phyloP scores from a whole-genome alignment of 202 grass and related monocot genomes.

The Zoysia matrella region DNA sequence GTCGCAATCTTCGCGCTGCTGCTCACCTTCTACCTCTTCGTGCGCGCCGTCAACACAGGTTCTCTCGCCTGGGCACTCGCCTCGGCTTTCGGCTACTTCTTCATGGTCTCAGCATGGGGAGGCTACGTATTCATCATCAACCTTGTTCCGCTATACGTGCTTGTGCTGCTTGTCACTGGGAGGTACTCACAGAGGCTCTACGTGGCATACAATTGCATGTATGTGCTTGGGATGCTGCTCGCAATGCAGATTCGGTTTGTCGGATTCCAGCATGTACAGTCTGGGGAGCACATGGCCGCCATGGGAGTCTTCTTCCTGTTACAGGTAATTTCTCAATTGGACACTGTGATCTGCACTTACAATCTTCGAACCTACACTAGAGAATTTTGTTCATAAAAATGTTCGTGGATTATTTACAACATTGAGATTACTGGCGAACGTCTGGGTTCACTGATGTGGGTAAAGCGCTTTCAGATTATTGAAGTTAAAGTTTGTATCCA shows the following conservation, averaged over 20 bases:
- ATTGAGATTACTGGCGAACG: background rate
- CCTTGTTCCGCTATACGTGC: conserved; percentile 73
- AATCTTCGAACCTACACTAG: conserved; percentile 6
- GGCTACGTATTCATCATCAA: conserved; percentile 64
- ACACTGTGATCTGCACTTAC: background rate
- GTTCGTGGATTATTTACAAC: background rate
- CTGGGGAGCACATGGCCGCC: conserved; percentile 97
- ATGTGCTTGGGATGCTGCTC: conserved; percentile 87
- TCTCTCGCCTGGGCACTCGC: conserved; percentile 87
- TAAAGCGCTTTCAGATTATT: conserved; percentile 10
- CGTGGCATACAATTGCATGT: conserved; percentile 97
- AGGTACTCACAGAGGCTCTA: conserved; percentile 97
- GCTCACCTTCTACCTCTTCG: conserved; percentile 97
- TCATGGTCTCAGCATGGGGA: conserved; percentile 99
- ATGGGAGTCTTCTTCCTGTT: conserved; percentile 96
- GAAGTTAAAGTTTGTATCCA: background rate
- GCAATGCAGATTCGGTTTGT: conserved; percentile 99
- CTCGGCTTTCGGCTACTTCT: conserved; percentile 95
- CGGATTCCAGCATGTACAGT: conserved; percentile 97
- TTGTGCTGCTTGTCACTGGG: conserved; percentile 91
- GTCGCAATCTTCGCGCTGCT: conserved; percentile 97
- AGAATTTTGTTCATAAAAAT: background rate
- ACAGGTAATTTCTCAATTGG: conserved; percentile 51
- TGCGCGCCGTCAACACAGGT: conserved; percentile 92
- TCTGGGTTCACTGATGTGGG: conserved; percentile 4